Evolutionary conservation across 495 filamentous ascomycete species (phyloP).

Genomic region (Aspergillus avenaceus): DNA sequence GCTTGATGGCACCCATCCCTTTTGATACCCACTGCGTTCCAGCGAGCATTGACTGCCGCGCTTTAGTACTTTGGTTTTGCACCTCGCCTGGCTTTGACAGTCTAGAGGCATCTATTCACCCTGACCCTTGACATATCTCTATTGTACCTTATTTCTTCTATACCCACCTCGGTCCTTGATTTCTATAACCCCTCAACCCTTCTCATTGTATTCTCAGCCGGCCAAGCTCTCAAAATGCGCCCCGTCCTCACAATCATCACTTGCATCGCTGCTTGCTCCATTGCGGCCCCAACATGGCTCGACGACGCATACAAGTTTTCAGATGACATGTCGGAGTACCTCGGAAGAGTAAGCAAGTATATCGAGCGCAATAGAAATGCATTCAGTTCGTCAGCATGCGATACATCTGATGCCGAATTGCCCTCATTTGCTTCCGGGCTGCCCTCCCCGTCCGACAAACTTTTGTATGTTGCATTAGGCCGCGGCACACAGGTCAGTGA

Average conservation of each 20-base stretch:
- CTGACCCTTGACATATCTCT: not conserved
- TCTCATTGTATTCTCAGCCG: not conserved
- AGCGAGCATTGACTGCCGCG: not conserved
- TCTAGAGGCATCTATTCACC: not conserved
- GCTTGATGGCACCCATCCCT: no score
- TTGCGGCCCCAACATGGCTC: slow-evolving; percentile 34
- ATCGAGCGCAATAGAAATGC: slow-evolving; percentile 23
- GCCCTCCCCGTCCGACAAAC: slow-evolving; percentile 50
- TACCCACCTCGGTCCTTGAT: no score
- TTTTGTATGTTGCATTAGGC: slow-evolving; percentile 79
- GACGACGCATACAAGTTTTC: slow-evolving; percentile 36
- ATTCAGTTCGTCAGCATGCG: slow-evolving; percentile 26
- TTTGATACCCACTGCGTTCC: not conserved
- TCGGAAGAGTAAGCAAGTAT: slow-evolving; percentile 35
- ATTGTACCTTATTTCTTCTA: not conserved
- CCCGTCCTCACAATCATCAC: slow-evolving; percentile 20
- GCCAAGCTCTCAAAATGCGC: slow-evolving; percentile 26
- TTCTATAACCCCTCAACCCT: not conserved
- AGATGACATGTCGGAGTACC: slow-evolving; percentile 32
- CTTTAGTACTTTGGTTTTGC: no score
- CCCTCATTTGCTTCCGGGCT: slow-evolving; percentile 45
- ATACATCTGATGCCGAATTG: slow-evolving; percentile 33
- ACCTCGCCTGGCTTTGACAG: not conserved
- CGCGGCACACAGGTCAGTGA: slow-evolving; percentile 62
- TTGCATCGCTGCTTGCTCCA: slow-evolving; percentile 28